Base-by-base conservation (phyloP, 2,329 filamentous ascomycete species). In the Colletotrichum sp. region DNA sequence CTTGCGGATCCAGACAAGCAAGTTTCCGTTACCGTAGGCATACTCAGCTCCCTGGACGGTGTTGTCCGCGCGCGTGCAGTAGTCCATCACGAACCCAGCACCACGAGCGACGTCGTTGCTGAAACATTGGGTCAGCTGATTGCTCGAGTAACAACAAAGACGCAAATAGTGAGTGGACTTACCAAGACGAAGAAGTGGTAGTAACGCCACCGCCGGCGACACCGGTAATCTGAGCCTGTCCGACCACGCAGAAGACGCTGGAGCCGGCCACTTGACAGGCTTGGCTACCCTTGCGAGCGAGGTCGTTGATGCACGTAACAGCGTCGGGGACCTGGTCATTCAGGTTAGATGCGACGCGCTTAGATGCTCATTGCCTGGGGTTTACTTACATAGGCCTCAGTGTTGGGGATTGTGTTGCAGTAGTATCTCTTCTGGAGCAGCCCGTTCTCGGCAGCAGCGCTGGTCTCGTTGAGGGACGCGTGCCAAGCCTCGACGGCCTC, bases 31-130 rank as follows among this genome's bases (percentile, higher is more conserved):
- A 5, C 73, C 73, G 12, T 56, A 67, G 0, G 73, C 73, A 5
- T 14, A 63, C 69, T 75, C 73, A 7, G 32, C 5, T 18, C 74
- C 74, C 43, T 71, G 55, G 2, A 76, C 71, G 1, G 67, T 76
- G 71, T 76, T 76, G n/a, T 76, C 74, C 2, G 71, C 71, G 14
- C 74, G 72, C 24, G 62, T 67, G 65, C 75, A 76, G 24, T 18
- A 18, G 59, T 76, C 75, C 68, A 76, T 75, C 8, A 76, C 65
- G 43, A 14, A 52, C 4, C 73, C 75, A 12, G 68, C 75, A 43
- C 62, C 69, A 16, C 75, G 72, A n/a, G 75, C 75, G 30, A 76
- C 72, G 14, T 76, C 69, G n/a, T 72, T 68, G 69, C 75, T 75
- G 7, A 0, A 34, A 8, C 2, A 9, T 10, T 10, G 3, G 1